Base-by-base conservation (phyloP, 78 protist species). In the Andalucia godoyi region DNA sequence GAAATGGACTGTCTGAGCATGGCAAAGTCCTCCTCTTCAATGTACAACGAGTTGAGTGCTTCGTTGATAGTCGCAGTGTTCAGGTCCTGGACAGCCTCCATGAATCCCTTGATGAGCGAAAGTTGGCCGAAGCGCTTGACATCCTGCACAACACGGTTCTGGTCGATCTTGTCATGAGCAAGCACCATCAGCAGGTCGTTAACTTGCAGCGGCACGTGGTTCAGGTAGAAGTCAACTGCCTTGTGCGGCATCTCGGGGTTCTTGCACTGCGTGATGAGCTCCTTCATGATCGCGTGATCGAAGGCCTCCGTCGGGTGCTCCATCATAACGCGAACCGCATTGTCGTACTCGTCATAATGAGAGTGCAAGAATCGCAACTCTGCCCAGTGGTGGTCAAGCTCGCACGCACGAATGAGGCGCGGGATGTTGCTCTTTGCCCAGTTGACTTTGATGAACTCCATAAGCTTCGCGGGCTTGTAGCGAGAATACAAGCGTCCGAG, bases 21-120 rank as follows among this genome's bases (percentile, higher is more conserved):
- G 23, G 75, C 91, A 66, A 57, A 89, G 80, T 97, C 99, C 52
- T 88, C 98, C 59, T 96, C 99, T 46, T 92, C 91, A 36, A 94
- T 81, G 67, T 74, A 85, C 55, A 96, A 54, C 49, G 70, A 79
- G 83, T 91, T 93, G 68, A 92, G 62, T 18, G 97, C 96, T 70
- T 94, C 96, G 68, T 97, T 95, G 61, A 97, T 91, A 43, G 45
- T 54, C n/a, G 2, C 34, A 46, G 10, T 0, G 59, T 77, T 51
- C 21, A 21, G 59, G 15, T 83, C 86, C 58, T 87, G 94, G 34
- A 85, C 88, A 18, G 62, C 4, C n/a, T 68, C 52, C 40, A 95
- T 76, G 81, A 78, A 93, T 39, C 85, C 79, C 74, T 89, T 91
- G 85, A 93, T 80, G 25, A 95, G 76, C 36, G 93, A 66, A n/a